phyloP scores from a whole-genome alignment of 345 rosid genomes.

The Rhizophora apiculata region DNA sequence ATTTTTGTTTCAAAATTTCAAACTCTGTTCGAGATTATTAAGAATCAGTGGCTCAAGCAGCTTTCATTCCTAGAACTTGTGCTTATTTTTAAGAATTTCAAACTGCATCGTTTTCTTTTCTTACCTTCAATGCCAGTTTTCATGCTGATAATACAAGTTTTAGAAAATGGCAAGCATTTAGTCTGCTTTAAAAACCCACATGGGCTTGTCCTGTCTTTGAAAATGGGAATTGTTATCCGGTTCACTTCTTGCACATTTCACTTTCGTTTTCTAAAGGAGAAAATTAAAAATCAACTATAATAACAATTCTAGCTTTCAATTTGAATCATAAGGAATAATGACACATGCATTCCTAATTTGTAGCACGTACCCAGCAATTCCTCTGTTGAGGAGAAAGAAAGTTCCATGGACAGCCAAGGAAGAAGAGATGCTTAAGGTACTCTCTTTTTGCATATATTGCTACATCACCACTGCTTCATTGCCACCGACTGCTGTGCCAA shows the following conservation, averaged over 20 bases:
- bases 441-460: neutral
- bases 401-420: constrained; percentile 40
- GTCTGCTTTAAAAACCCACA: too few species aligned
- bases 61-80: neutral
- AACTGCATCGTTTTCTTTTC: neutral
- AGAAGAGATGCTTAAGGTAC: constrained; percentile 45
- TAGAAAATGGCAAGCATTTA: too few species aligned
- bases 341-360: constrained; percentile 9
- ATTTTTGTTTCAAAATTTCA: neutral
- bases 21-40: neutral
- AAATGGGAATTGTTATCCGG: too few species aligned
- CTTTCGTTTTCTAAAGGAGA: too few species aligned
- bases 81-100: neutral
- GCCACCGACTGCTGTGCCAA: neutral
- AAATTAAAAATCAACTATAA: too few species aligned
- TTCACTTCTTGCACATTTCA: too few species aligned
- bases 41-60: neutral
- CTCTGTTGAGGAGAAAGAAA: constrained; percentile 34
- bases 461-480: neutral
- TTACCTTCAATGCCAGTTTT: too few species aligned
- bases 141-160: too few species aligned
- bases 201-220: too few species aligned
- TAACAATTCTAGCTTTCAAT: too few species aligned
- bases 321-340: too few species aligned
- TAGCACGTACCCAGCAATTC: constrained; percentile 30